Base-by-base conservation (phyloP, 2,329 filamentous ascomycete genomes). In the Pseudogymnoascus sp. region DNA sequence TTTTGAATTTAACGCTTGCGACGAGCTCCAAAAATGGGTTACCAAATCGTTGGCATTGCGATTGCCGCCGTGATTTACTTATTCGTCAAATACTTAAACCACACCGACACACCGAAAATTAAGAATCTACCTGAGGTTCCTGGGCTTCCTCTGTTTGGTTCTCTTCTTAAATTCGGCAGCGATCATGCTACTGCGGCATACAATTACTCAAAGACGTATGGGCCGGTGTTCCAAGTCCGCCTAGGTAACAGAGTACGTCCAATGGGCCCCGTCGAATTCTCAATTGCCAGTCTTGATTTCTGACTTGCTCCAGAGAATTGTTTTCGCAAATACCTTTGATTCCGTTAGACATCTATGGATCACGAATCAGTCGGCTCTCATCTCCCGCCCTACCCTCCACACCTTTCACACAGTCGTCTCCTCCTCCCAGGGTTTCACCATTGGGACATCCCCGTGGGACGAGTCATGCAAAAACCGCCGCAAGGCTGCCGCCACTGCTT, bases 361-460 rank as follows among this genome's bases (percentile, higher is more conserved):
- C 71, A 88, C 85, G 8, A 86, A 93, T 67, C 89, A 92, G 68
- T 89, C 88, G 0, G 81, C 89, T 0, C 76, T 92, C 62, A 90
- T 92, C 68, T 92, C 88, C 0, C 83, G 90, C 1, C 90, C 90
- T 0, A 90, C 80, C 22, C 83, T 92, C 57, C 88, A 93, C 73
- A 93, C 89, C 0, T 93, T 92, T 73, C 89, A 92, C 73, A 88
- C 82, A 4, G 86, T 92, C 3, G 86, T 92, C 2, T 91, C 88
- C 1, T 84, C 80, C 35, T 89, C 87, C 0, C 87, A 91, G 67
- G 89, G 89, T 5, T 89, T 91, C 73, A 93, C 89, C 0, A 91
- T 94, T 63, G 90, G 90, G 1, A 91, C 89, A 0, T 92, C 88
- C 0, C 89, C 90, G 0, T 94, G 89, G 87, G 88, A 92, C 64